Percentiles rank a stretch among this genome's conserved stretches.
Evolutionary conservation across 192 early-diverging fungal genomes (phyloP).

Genomic region (Oehlia diaphana): DNA sequence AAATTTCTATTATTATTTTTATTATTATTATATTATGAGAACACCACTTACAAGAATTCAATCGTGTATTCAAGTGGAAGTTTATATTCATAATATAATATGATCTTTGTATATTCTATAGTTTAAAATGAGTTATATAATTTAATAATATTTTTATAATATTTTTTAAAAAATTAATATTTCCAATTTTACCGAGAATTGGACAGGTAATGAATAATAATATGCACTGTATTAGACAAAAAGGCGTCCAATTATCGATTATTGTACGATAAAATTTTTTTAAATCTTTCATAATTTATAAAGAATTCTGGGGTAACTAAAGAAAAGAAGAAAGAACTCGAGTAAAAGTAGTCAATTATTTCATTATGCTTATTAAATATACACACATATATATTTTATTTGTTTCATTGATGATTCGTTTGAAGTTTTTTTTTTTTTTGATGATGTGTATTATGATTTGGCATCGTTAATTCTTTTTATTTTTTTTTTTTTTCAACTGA

Average conservation of each 20-base stretch:
- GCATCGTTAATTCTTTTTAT: too few species aligned
- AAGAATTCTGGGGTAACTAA: background rate
- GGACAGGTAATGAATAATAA: background rate
- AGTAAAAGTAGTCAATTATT: too few species aligned
- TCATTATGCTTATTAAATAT: too few species aligned
- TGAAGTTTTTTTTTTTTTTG: too few species aligned
- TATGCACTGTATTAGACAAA: background rate
- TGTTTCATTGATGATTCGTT: too few species aligned
- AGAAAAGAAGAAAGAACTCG: too few species aligned
- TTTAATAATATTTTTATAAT: too few species aligned
- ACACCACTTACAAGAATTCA: background rate
- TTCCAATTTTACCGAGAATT: background rate
- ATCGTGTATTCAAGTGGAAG: background rate
- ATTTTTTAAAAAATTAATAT: too few species aligned
- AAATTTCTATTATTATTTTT: background rate
- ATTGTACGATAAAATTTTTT: too few species aligned
- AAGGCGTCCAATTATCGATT: background rate
- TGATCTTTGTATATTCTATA: background rate
- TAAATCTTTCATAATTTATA: background rate
- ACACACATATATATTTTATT: too few species aligned
- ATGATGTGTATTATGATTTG: too few species aligned
- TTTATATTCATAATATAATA: background rate
- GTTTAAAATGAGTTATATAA: background rate
- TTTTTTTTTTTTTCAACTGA: too few species aligned
- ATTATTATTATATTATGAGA: background rate